Evolutionary conservation across 805 yeast species (phyloP), one percentile per base, ranked within the genome.

Genomic region (Brettanomyces bruxellensis): DNA sequence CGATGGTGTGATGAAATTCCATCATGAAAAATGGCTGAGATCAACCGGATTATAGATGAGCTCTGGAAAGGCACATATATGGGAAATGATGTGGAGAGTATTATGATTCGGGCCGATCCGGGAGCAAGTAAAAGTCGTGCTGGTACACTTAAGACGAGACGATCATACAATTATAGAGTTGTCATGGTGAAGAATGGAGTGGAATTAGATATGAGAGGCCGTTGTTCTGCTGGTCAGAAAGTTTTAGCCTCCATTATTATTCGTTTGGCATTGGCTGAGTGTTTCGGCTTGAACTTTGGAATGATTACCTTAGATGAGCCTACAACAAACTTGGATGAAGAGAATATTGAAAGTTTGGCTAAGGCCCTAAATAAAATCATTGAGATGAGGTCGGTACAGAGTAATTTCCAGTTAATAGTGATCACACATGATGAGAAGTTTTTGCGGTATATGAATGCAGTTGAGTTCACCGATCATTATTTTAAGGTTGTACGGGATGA

Each of bases 191-290:
- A 93, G 61, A 87, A 85, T 57, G 91, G 86, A 49, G 85, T 82
- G 1, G 98, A 93, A 62, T 68, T 93, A 42, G 99, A 93, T 60
- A 93, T 93, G 99, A 76, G 99, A 51, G 99, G 99, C 0, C 69
- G 99, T 48, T 93, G 99, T 62, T 87, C 96, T 1, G 98, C 99
- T 0, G 99, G 99, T 0, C 99, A 93, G 64, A 87, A 89, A 57
- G 97, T 93, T 4, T 66, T 93, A 41, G 96, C 98, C 0, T 83
- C 95, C 37, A 90, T 93, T 42, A 80, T 93, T 32, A 91, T 93
- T 47, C 72, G 99, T 46, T 67, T 93, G 47, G 96, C 97, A 0
- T 69, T 93, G 42, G 93, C 98, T 1, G 98, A 93, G 64, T 87
- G 97, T 57, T 91, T 93, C 69, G 98, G 99, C 6, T 74, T 81